Evolutionary conservation across 352 stramenopile species (phyloP).

Genomic region (Globisporangium parvum): DNA sequence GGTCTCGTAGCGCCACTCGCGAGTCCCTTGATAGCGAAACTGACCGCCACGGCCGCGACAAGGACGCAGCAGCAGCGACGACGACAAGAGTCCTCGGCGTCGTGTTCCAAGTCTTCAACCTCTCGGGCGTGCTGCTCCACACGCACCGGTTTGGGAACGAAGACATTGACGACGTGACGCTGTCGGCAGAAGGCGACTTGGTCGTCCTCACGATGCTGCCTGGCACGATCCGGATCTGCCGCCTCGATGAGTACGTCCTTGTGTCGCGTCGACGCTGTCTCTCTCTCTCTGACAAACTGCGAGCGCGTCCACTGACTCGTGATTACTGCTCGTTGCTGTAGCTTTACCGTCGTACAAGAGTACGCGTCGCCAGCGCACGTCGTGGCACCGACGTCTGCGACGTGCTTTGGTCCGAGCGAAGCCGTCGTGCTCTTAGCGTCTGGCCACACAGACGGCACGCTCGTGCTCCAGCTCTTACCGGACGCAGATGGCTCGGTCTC

Average conservation of each 20-base stretch:
- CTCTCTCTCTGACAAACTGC: neutral
- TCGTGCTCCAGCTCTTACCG: conserved; percentile 75
- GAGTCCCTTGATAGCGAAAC: neutral
- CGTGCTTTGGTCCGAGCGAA: conserved; percentile 65
- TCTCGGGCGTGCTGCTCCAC: conserved; percentile 52
- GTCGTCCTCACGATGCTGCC: conserved; percentile 56
- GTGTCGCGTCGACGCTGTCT: neutral
- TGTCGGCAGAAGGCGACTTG: conserved; percentile 67
- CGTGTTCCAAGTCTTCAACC: conserved; percentile 58
- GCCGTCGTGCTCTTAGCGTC: conserved; percentile 67
- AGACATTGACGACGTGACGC: conserved; percentile 35
- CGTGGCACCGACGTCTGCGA: conserved; percentile 45
- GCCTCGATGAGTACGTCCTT: conserved; percentile 71
- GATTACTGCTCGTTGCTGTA: conserved; percentile 16
- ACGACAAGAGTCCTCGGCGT: neutral
- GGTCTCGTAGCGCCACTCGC: too few relatives aligned
- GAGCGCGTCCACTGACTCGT: conserved; percentile 1
- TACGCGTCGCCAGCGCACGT: conserved; percentile 30
- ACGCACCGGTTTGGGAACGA: conserved; percentile 40
- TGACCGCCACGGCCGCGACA: neutral
- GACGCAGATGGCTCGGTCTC: conserved; percentile 77
- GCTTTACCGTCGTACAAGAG: conserved; percentile 70
- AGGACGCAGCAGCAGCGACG: neutral
- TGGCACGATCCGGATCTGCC: conserved; percentile 52
- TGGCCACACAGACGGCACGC: conserved; percentile 62